phyloP scores from a whole-genome alignment of 2,329 filamentous ascomycete species.

The Stemphylium vesicarium region DNA sequence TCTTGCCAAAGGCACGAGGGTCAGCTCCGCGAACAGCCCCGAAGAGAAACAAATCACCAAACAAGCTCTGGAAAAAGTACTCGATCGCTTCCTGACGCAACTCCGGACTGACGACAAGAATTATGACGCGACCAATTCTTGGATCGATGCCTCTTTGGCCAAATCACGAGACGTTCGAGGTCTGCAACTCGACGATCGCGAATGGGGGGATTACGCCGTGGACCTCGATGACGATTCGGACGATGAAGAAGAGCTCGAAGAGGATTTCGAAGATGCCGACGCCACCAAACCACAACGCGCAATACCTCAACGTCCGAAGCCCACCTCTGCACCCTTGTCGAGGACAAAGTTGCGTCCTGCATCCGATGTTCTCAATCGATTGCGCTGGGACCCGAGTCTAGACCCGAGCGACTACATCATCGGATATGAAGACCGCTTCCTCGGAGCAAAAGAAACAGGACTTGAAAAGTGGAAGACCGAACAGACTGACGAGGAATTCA shows the following conservation, averaged over 20 bases:
- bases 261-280: conserved; percentile 15
- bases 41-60: conserved; percentile 54
- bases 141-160: conserved; percentile 44
- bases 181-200: conserved; percentile 56
- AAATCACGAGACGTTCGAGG: conserved; percentile 44
- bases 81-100: conserved; percentile 47
- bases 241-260: conserved; percentile 35
- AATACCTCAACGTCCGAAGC: conserved; percentile 25
- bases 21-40: not conserved
- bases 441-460: conserved; percentile 56
- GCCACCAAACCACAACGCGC: conserved; percentile 15
- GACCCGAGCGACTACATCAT: conserved; percentile 56
- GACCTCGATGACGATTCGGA: conserved; percentile 51
- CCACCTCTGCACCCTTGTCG: conserved; percentile 29
- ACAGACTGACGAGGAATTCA: conserved; percentile 63
- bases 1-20: conserved; percentile 44
- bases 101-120: conserved; percentile 44
- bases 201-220: conserved; percentile 58
- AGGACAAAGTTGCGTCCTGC: conserved; percentile 44
- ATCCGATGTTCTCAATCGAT: conserved; percentile 56
- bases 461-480: conserved; percentile 61
- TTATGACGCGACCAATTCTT: conserved; percentile 45
- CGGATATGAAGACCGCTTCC: conserved; percentile 62
- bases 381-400: conserved; percentile 58
- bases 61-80: conserved; percentile 50